Evolutionary conservation across 495 filamentous ascomycete genomes (phyloP), one percentile per base, ranked within the genome.

Genomic region (Aspergillus taichungensis): DNA sequence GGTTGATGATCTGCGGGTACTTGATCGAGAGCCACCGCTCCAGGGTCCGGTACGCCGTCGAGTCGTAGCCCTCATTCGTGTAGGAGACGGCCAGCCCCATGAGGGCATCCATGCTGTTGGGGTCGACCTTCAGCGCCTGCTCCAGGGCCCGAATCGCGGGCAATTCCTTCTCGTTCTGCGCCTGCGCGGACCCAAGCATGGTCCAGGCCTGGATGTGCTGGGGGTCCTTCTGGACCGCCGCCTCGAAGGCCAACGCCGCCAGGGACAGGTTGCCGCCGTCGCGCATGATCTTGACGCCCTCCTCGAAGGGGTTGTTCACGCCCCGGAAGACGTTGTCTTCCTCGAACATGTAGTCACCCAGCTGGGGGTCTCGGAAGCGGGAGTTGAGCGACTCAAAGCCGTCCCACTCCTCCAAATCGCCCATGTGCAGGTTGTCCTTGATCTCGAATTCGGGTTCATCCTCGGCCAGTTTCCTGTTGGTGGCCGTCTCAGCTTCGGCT

Each of bases 11-110:
- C 10, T 77, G 63, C 6, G 92, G 92, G 65, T 98, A 98, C 63
- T 92, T 95, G 63, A 85, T 77, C 8, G 84, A 81, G 38, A 99
- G 78, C 92, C 92, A 99, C 53, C 89, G 86, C 69, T 99, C 94
- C 11, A 99, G 77, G 12, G 90, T 95, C 27, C 91, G 85, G 72
- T 97, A 99, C 47, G 92, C 94, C 13, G 88, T 91, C 50, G 82
- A 87, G 60, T 97, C 92, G 71, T 97, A 97, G 48, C 91, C 92
- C 65, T 99, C 92, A 68, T 99, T 99, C 30, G 94, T 97, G 65
- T 97, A 99, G n/a, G 84, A 90, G 34, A 99, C 92, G 34, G 91
- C 88, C 13, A 99, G 74, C 4, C 86, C 88, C 89, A 99, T 96
- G 29, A 97, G 72, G 2, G 92, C 91, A 34, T 85, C 74, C 6